phyloP scores from a whole-genome alignment of 345 rosid species.

The Anacardium occidentale region DNA sequence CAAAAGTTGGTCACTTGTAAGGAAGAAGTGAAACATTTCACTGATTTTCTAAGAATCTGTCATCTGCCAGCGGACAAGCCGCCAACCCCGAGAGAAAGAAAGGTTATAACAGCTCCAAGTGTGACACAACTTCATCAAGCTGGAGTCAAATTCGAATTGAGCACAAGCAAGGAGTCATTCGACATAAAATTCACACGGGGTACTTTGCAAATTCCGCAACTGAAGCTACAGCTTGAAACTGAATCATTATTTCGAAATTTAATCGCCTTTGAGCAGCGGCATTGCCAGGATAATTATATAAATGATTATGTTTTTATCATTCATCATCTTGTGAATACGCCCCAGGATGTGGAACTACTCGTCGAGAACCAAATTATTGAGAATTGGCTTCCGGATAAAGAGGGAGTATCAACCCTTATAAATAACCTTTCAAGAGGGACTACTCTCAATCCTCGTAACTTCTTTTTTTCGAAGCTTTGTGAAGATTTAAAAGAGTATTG shows the following conservation, averaged over 20 bases:
- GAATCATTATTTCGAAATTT: background rate
- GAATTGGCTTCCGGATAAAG: background rate
- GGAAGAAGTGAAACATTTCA: background rate
- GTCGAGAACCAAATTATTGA: background rate
- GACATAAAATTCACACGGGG: constrained; percentile 22
- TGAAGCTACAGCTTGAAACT: background rate
- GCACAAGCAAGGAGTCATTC: constrained; percentile 18
- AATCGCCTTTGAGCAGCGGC: background rate
- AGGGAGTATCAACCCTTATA: constrained; percentile 12
- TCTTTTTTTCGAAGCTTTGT: background rate
- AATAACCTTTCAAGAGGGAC: constrained; percentile 7
- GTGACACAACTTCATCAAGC: constrained; percentile 36
- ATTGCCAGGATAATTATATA: background rate
- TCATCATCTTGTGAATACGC: constrained; percentile 9
- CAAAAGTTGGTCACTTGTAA: too few species aligned
- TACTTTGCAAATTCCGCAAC: background rate
- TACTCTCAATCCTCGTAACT: background rate
- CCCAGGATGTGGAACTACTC: constrained; percentile 20
- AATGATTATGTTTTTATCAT: constrained; percentile 8
- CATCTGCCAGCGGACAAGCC: too few species aligned
- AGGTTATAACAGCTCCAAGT: constrained; percentile 23
- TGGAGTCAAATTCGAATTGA: constrained; percentile 33
- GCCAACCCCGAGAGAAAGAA: too few species aligned
- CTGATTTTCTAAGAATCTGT: too few species aligned
- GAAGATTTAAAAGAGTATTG: constrained; percentile 10